Evolutionary conservation across 2,329 filamentous ascomycete species (phyloP).

Genomic region (Drechslera avenae): DNA sequence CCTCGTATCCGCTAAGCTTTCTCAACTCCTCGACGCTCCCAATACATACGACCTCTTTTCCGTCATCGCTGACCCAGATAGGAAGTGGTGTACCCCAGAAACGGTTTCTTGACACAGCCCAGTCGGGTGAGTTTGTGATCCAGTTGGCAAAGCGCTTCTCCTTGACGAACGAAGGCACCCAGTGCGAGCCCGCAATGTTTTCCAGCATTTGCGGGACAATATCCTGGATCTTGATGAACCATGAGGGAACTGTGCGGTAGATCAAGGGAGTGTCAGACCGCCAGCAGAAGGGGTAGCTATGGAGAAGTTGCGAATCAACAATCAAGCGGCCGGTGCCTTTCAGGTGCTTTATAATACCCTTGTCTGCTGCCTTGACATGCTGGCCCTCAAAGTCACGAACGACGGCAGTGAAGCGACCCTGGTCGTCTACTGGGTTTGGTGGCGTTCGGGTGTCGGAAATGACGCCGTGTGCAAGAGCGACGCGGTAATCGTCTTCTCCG

Average conservation of each 20-base stretch:
- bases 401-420: conserved; percentile 76
- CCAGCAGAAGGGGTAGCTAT: conserved; percentile 93
- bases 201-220: conserved; percentile 88
- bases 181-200: conserved; percentile 86
- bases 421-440: conserved; percentile 90
- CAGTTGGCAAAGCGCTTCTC: conserved; percentile 89
- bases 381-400: conserved; percentile 82
- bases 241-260: conserved; percentile 87
- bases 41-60: conserved; percentile 83
- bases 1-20: conserved; percentile 82
- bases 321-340: conserved; percentile 77
- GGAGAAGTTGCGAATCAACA: conserved; percentile 83
- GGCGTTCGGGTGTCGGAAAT: conserved; percentile 77
- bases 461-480: conserved; percentile 76
- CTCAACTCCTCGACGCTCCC: conserved; percentile 85
- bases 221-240: conserved; percentile 88
- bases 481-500: conserved; percentile 93
- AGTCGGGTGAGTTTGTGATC: conserved; percentile 89
- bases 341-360: conserved; percentile 87
- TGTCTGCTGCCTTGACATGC: conserved; percentile 91
- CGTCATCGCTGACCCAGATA: conserved; percentile 88
- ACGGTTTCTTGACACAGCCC: conserved; percentile 91
- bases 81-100: conserved; percentile 96
- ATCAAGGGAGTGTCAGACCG: conserved; percentile 95
- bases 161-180: conserved; percentile 90